Evolutionary conservation across 352 stramenopile genomes (phyloP), one percentile per base, ranked within the genome.

Genomic region (Globisporangium cederbergense): DNA sequence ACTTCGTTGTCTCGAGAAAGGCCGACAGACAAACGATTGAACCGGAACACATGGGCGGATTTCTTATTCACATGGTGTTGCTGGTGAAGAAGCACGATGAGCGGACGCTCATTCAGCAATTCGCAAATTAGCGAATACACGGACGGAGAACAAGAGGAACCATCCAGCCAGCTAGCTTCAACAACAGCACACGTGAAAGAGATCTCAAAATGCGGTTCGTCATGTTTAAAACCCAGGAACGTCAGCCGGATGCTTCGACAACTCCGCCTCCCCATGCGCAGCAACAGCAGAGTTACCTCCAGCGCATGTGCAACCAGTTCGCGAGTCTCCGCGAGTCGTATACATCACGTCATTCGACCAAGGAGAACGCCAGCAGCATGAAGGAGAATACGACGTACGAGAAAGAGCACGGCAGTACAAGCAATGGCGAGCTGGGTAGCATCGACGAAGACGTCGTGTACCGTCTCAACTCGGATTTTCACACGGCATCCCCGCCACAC

Each of bases 241-340:
- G 18, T 54, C 47, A 25, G 22, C 22, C 22, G 22, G 22, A 25
- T 25, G 22, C 22, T 25, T 25, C 22, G 22, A 25, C 22, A 25
- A 25, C 22, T 25, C 22, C 22, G 22, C 22, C 22, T 8, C 49
- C 25, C 1, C 18, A 50, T 10, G 18, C 9, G 4, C 53, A 59
- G 16, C 53, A 59, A 9, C 32, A 47, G 38, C 55, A 34, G 32
- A 47, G 36, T 11, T 66, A 66, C 20, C n/a, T 55, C 16, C 28
- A 55, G 42, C 52, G 60, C 51, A 28, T 66, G 30, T 32, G 18
- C 38, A 53, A n/a, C 10, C 60, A 60, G 20, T 16, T 66, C 38
- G 14, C 60, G 16, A 60, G 60, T 43, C 13, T 59, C 6, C 50
- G 50, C n/a, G 38, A 22, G 5, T 22, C 42, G 2, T 28, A 43